Percentiles rank a stretch among this genome's conserved stretches.
Conservation (phyloP, 2,329 filamentous ascomycete species). For the Fusarium globosum region DNA sequence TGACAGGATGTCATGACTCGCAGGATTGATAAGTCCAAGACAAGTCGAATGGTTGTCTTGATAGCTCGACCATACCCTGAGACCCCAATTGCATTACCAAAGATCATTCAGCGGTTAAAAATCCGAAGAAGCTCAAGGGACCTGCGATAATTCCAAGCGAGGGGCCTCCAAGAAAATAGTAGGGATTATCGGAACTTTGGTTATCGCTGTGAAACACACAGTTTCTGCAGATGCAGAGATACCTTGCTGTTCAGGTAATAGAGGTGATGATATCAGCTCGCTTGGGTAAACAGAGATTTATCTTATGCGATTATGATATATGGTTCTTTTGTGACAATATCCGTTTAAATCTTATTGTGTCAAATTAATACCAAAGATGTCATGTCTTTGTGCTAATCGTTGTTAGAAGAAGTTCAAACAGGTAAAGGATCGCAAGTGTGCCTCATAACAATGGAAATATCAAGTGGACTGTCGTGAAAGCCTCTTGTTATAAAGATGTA, state of each 20-base stretch:
- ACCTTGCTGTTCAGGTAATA: neutral
- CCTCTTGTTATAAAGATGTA: neutral
- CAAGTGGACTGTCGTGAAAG: neutral
- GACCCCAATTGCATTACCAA: neutral
- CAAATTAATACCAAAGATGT: neutral
- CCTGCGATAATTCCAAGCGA: neutral
- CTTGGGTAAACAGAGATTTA: neutral
- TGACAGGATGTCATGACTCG: neutral
- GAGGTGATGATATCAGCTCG: neutral
- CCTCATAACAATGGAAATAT: neutral
- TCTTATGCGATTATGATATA: neutral
- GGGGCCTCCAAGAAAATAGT: neutral
- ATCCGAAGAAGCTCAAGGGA: neutral
- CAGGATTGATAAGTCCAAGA: constrained; percentile 3
- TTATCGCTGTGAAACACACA: neutral
- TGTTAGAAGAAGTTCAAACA: neutral
- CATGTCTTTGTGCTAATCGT: neutral
- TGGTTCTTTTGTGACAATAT: neutral
- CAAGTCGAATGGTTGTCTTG: neutral
- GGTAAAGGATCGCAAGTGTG: neutral
- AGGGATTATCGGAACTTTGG: neutral
- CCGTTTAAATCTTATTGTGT: neutral
- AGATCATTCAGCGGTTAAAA: neutral
- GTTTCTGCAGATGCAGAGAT: neutral
- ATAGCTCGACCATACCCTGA: neutral